Percentiles rank a stretch among this genome's conserved stretches.
Evolutionary conservation across 805 yeast genomes (phyloP).

Genomic region (Ogataea pilisensis): DNA sequence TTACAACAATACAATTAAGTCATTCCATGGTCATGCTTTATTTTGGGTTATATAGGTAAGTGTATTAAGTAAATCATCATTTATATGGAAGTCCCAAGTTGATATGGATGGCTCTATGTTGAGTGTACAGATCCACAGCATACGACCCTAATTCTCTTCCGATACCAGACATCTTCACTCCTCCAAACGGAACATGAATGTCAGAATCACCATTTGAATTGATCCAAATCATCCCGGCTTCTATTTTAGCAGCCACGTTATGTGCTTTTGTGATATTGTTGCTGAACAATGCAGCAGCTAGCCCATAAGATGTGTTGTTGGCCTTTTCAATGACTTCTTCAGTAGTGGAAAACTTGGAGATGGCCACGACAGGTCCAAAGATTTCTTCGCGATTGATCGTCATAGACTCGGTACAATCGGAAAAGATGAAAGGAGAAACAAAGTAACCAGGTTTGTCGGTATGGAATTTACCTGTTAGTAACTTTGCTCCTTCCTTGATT

Average conservation of each 20-base stretch:
- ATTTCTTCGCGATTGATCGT: slow-evolving; percentile 67
- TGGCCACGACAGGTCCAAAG: slow-evolving; percentile 76
- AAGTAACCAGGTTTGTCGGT: slow-evolving; percentile 62
- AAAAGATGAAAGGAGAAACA: slow-evolving; percentile 67
- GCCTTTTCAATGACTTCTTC: slow-evolving; percentile 66
- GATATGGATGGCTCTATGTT: slow-evolving; percentile 67
- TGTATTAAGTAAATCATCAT: too few relatives aligned
- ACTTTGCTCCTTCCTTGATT: slow-evolving; percentile 63
- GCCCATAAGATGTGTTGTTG: slow-evolving; percentile 66
- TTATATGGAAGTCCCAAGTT: slow-evolving; percentile 37
- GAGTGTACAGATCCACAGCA: slow-evolving; percentile 59
- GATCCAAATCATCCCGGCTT: slow-evolving; percentile 66
- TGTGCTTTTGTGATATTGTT: slow-evolving; percentile 57
- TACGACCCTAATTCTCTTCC: slow-evolving; percentile 68
- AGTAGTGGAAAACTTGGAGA: slow-evolving; percentile 58
- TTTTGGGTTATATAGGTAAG: neutral
- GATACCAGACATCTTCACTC: slow-evolving; percentile 62
- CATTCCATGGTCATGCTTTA: too few relatives aligned
- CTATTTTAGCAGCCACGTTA: slow-evolving; percentile 55
- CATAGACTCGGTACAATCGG: slow-evolving; percentile 63
- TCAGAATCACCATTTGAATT: slow-evolving; percentile 57
- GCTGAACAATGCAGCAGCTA: slow-evolving; percentile 77
- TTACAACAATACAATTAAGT: too few relatives aligned
- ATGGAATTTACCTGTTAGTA: slow-evolving; percentile 58
- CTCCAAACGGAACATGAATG: slow-evolving; percentile 62